Percentiles rank a stretch among this genome's conserved stretches.
phyloP scores from a whole-genome alignment of 352 stramenopile genomes.

The Thalassiosira ordinaria region DNA sequence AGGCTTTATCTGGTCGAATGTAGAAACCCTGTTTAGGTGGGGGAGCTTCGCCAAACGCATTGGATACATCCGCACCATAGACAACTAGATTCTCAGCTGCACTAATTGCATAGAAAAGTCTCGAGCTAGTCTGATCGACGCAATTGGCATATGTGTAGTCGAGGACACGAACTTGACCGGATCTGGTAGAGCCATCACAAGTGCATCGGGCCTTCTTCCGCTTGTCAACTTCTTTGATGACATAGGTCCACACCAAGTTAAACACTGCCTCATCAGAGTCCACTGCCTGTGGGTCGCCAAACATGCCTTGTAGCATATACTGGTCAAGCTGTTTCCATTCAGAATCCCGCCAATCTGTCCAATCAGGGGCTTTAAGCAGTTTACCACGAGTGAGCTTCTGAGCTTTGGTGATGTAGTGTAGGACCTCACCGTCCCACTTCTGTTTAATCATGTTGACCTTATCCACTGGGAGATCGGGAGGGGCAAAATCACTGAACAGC shows the following conservation, averaged over 20 bases:
- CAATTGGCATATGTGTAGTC: conserved; percentile 49
- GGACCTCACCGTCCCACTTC: conserved; percentile 1
- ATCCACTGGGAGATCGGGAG: not conserved
- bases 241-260: conserved; percentile 26
- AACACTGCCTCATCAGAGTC: not conserved
- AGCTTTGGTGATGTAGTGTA: not conserved
- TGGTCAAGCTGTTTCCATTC: conserved; percentile 21
- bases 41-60: conserved; percentile 52
- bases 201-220: conserved; percentile 20
- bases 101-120: conserved; percentile 39
- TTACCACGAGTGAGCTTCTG: conserved; percentile 2
- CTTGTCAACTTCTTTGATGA: conserved; percentile 7
- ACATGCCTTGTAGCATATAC: conserved; percentile 15
- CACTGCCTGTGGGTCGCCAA: not conserved
- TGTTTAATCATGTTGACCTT: not conserved
- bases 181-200: conserved; percentile 25
- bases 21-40: conserved; percentile 45
- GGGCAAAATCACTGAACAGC: not conserved
- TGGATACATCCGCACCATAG: conserved; percentile 50
- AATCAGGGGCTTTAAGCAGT: conserved; percentile 4
- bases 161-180: conserved; percentile 19
- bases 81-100: conserved; percentile 29
- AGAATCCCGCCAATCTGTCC: not conserved
- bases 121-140: conserved; percentile 42
- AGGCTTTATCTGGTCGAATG: conserved; percentile 16